phyloP scores from a whole-genome alignment of 306 rosid species.

The Prunus armeniaca region DNA sequence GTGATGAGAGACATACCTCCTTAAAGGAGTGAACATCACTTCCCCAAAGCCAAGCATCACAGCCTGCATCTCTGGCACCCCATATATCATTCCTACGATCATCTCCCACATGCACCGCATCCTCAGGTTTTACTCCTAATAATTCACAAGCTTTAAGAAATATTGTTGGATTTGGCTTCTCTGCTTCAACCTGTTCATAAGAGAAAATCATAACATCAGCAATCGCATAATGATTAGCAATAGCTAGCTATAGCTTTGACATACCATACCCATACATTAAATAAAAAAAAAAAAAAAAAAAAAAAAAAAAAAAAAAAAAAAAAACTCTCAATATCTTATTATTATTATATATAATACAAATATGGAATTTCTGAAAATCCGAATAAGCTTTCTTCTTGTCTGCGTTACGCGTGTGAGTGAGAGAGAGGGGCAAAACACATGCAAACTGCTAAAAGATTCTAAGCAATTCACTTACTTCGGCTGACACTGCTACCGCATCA shows the following conservation, averaged over 20 bases:
- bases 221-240: background rate
- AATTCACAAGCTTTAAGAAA: conserved; percentile 93
- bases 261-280: background rate
- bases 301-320: too few relatives aligned
- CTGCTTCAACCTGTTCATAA: conserved; percentile 69
- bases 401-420: background rate
- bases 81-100: conserved; percentile 93
- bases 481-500: conserved; percentile 96
- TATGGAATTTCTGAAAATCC: background rate
- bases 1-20: conserved; percentile 53
- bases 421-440: background rate
- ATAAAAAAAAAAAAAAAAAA: too few relatives aligned
- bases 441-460: background rate
- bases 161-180: conserved; percentile 98
- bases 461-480: conserved; percentile 57
- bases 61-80: conserved; percentile 99
- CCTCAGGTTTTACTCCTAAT: conserved; percentile 82
- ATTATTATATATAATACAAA: background rate
- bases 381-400: background rate
- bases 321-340: background rate
- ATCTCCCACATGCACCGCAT: conserved; percentile 91
- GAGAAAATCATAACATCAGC: background rate
- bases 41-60: conserved; percentile 99
- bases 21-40: conserved; percentile 88
- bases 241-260: background rate